phyloP scores from a whole-genome alignment of 2,329 filamentous ascomycete genomes.

The Sporothrix globosa region DNA sequence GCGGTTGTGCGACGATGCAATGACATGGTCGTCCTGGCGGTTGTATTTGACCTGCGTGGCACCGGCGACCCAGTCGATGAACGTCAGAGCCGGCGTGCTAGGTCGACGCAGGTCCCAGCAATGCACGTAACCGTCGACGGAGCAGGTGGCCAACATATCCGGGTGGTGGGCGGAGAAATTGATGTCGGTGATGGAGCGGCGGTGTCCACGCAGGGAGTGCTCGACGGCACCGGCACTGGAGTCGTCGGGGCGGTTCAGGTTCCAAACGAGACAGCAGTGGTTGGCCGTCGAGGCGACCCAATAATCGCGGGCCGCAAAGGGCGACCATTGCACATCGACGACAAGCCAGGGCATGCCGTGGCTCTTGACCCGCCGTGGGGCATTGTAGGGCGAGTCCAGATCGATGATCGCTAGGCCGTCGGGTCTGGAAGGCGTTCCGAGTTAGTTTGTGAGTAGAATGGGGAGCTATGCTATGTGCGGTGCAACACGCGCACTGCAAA shows the following conservation, averaged over 20 bases:
- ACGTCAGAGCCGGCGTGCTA: slow-evolving; percentile 72
- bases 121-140: slow-evolving; percentile 90
- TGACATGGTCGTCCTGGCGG: slow-evolving; percentile 78
- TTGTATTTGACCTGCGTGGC: slow-evolving; percentile 97
- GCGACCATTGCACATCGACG: slow-evolving; percentile 95
- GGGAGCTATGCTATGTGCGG: not conserved
- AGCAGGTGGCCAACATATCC: slow-evolving; percentile 85
- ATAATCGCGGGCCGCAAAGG: slow-evolving; percentile 83
- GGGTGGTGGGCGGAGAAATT: slow-evolving; percentile 95
- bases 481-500: not conserved
- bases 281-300: slow-evolving; percentile 96
- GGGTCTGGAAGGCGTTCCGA: slow-evolving; percentile 52
- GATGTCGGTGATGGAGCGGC: slow-evolving; percentile 89
- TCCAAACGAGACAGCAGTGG: slow-evolving; percentile 93
- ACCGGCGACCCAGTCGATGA: slow-evolving; percentile 91
- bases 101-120: slow-evolving; percentile 85
- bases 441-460: not conserved
- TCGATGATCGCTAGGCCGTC: slow-evolving; percentile 91
- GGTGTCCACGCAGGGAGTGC: slow-evolving; percentile 80
- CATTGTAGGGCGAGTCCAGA: slow-evolving; percentile 84
- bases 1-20: slow-evolving; percentile 88
- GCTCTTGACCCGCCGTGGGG: slow-evolving; percentile 77
- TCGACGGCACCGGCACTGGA: slow-evolving; percentile 73
- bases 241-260: slow-evolving; percentile 77
- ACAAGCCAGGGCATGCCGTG: slow-evolving; percentile 93